Evolutionary conservation across 306 rosid species (phyloP).

Genomic region (Cucumis cinereus): DNA sequence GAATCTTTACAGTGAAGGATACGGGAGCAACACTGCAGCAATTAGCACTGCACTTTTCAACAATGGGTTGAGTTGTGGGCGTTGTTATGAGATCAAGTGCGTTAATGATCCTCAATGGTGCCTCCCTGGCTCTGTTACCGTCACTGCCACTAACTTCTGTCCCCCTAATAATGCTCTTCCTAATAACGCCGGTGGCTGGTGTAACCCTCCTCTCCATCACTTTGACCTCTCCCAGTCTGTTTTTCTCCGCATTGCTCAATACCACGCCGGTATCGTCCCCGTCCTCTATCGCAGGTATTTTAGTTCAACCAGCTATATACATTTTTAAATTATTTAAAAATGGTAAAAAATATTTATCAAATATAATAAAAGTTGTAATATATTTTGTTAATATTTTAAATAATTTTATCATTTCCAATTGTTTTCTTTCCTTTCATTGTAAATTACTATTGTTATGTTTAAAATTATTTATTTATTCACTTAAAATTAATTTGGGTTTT

Average conservation of each 20-base stretch:
- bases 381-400: no score
- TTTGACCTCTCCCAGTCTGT: slow-evolving; percentile 63
- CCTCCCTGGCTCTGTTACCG: slow-evolving; percentile 41
- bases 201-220: slow-evolving; percentile 59
- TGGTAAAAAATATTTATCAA: no score
- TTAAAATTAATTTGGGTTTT: no score
- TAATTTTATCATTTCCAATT: no score
- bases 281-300: slow-evolving; percentile 39
- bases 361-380: no score
- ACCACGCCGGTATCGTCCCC: slow-evolving; percentile 58
- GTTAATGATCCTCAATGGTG: slow-evolving; percentile 42
- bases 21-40: slow-evolving; percentile 61
- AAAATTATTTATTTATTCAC: no score
- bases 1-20: slow-evolving; percentile 54
- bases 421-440: no score
- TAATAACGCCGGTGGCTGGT: slow-evolving; percentile 55
- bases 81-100: slow-evolving; percentile 49
- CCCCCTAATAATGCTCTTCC: slow-evolving; percentile 66
- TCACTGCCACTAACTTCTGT: slow-evolving; percentile 63
- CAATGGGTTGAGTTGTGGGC: slow-evolving; percentile 55
- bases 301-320: no score
- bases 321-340: no score
- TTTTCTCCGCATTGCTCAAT: slow-evolving; percentile 51
- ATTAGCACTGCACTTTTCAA: slow-evolving; percentile 57
- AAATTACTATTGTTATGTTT: no score